Base-by-base conservation (phyloP, 1,284 basidiomycete genomes). In the Coniferiporia weirii region DNA sequence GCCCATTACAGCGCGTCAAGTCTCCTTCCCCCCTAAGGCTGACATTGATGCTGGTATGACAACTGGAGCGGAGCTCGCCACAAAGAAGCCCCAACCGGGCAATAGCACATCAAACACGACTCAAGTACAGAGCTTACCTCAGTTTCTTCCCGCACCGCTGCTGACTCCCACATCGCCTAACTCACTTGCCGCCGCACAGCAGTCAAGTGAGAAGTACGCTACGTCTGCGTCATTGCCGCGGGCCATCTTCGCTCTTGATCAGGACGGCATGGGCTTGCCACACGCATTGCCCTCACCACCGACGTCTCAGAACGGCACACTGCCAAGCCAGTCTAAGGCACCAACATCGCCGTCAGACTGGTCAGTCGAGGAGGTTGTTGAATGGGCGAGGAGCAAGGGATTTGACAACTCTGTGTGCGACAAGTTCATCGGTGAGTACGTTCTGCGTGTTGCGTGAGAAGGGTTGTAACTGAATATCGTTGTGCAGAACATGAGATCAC, bases 401-500 rank as follows among this genome's bases (percentile, higher is more conserved):
- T 97, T 98, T 65, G 94, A 96, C 65, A 80, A 88, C 56, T 78
- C 81, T 50, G 86, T 94, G 1, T 87, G 89, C 63, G 81, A 84
- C 64, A 96, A 93, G 72, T 98, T 99, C 68, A 83, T 79, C 47
- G 92, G 91, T 91, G 64, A 62, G 83, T 75, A 8, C 27, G 5
- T 27, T 27, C 27, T 27, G 27, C 5, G 27, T 27, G 44, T 34
- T 34, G 44, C 58, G 3, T 54, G 12, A 52, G 46, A 20, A 45
- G 47, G 10, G 2, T 49, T n/a, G 19, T 17, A 15, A 51, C 60
- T 50, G 60, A 46, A 19, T 32, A 54, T 52, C 20, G 48, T 56
- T 50, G n/a, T 54, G 22, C 69, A 91, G 94, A 97, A 73, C 95
- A 99, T 82, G 96, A 99, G 73, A 99, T 99, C 61, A 92, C 94